These are phyloP conservation scores for Arabidopsis hybrid DNA, from an alignment of 441 rosid species.

Conservation along the genomic window DNA sequence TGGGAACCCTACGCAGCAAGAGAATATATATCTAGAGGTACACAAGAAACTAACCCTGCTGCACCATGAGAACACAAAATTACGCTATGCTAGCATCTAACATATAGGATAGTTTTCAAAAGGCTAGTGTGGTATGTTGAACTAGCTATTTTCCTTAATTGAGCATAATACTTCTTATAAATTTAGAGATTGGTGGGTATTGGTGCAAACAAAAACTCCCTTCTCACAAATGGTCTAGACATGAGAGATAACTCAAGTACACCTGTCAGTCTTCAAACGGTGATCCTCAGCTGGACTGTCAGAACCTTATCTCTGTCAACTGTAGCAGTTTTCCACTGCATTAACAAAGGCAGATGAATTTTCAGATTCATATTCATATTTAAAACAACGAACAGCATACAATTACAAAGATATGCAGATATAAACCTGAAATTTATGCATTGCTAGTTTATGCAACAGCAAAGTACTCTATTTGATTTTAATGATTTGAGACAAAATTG, in stretches of 20 bases:
- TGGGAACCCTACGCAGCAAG: slow-evolving; percentile 68
- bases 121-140: not conserved
- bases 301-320: not conserved
- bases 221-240: slow-evolving; percentile 55
- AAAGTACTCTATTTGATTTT: not conserved
- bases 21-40: slow-evolving; percentile 63
- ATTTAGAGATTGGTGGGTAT: slow-evolving; percentile 61
- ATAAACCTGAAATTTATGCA: slow-evolving; percentile 1
- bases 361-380: slow-evolving; percentile 36
- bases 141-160: slow-evolving; percentile 22
- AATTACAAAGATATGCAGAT: not conserved
- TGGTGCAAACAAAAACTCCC: slow-evolving; percentile 51
- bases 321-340: slow-evolving; percentile 67
- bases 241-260: slow-evolving; percentile 59
- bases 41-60: slow-evolving; percentile 75
- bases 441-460: slow-evolving; percentile 17
- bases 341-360: slow-evolving; percentile 45
- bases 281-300: too few relatives aligned
- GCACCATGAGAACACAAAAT: slow-evolving; percentile 25
- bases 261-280: slow-evolving; percentile 60
- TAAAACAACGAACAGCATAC: slow-evolving; percentile 1
- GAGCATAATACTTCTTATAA: slow-evolving; percentile 48
- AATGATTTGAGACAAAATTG: not conserved
- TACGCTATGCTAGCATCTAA: slow-evolving; percentile 5
- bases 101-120: not conserved